These are phyloP conservation scores for Chytridium lagenaria DNA, from an alignment of 371 early-diverging fungal genomes.

Conservation along the genomic window DNA sequence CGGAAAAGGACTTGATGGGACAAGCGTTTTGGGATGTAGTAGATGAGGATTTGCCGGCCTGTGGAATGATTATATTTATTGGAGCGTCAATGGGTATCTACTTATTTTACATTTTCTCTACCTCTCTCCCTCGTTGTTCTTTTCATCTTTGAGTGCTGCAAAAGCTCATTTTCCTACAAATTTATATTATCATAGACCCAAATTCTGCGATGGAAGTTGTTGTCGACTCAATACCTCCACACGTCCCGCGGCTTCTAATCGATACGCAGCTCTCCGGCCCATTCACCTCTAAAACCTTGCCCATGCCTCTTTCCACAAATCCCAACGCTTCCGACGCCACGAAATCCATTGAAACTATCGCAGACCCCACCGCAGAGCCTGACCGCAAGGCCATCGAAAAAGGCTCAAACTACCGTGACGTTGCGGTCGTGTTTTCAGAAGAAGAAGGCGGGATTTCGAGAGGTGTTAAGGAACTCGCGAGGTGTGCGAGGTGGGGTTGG, in stretches of 20 bases:
- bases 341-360: too few relatives aligned
- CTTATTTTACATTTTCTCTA: not conserved
- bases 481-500: conserved; percentile 4
- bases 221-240: not conserved
- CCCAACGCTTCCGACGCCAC: not conserved
- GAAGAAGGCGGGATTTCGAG: not conserved
- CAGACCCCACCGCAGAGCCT: too few relatives aligned
- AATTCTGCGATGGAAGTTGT: not conserved
- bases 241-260: conserved; percentile 15
- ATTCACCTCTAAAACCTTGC: too few relatives aligned
- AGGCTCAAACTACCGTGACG: conserved; percentile 1
- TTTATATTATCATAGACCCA: not conserved
- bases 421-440: not conserved
- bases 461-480: conserved; percentile 3
- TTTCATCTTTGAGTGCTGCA: too few relatives aligned
- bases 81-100: not conserved
- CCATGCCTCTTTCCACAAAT: too few relatives aligned
- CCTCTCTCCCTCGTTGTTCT: too few relatives aligned
- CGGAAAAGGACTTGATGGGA: not conserved
- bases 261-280: conserved; percentile 9
- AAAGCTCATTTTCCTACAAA: not conserved
- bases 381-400: too few relatives aligned
- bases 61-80: not conserved
- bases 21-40: conserved; percentile 2
- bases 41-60: not conserved